Evolutionary conservation across 1,284 basidiomycete genomes (phyloP).

Genomic region (Cerioporus squamosus): DNA sequence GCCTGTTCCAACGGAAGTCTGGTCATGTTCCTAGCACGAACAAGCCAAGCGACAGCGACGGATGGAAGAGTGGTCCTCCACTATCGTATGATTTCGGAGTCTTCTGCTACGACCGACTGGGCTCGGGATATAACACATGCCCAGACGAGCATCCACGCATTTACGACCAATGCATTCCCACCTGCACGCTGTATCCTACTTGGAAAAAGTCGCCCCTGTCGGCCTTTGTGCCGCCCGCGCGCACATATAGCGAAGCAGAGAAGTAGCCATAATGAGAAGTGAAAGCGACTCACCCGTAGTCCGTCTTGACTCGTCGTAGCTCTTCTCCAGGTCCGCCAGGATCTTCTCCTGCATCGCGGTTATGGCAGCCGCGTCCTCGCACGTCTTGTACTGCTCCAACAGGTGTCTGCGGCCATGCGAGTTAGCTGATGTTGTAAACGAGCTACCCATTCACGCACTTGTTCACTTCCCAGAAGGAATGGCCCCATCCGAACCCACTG

Average conservation of each 20-base stretch:
- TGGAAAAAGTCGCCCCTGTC: too few relatives aligned
- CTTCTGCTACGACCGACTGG: too few relatives aligned
- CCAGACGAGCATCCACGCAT: too few relatives aligned
- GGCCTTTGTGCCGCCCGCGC: too few relatives aligned
- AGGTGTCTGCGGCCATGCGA: slow-evolving; percentile 1
- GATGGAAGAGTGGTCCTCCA: too few relatives aligned
- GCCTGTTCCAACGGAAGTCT: background rate
- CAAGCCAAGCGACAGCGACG: too few relatives aligned
- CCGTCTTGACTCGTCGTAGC: slow-evolving; percentile 56
- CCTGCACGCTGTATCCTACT: too few relatives aligned
- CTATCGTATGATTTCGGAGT: too few relatives aligned
- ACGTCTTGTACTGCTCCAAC: slow-evolving; percentile 76
- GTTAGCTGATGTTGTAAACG: background rate
- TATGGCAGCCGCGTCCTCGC: slow-evolving; percentile 68
- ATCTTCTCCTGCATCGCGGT: slow-evolving; percentile 71
- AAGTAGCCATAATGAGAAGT: background rate
- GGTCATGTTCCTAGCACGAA: too few relatives aligned
- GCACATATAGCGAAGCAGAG: too few relatives aligned
- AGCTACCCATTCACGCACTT: slow-evolving; percentile 46
- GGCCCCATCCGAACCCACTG: slow-evolving; percentile 86
- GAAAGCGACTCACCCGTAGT: slow-evolving; percentile 47
- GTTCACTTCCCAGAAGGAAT: slow-evolving; percentile 86
- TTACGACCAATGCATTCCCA: too few relatives aligned
- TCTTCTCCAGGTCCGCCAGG: slow-evolving; percentile 74
- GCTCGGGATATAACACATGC: too few relatives aligned